phyloP scores from a whole-genome alignment of 2,329 filamentous ascomycete species.

The Penicillium janthinellum region DNA sequence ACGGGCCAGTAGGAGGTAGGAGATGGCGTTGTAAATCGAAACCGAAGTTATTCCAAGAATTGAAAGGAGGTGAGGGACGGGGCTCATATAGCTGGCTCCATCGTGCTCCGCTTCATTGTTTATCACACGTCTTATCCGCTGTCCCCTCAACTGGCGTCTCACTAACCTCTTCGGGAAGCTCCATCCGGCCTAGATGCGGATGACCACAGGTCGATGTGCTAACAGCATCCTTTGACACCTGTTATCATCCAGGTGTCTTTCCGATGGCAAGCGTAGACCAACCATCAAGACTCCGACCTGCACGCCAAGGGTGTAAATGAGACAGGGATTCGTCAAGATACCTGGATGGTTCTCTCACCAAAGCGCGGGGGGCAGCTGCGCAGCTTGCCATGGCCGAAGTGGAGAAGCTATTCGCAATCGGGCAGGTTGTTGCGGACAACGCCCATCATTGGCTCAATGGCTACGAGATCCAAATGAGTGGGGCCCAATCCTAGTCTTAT shows the following conservation, averaged over 20 bases:
- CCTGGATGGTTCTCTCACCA: background rate
- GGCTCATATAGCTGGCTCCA: conserved; percentile 23
- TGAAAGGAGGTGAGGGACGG: conserved; percentile 4
- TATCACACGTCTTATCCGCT: conserved; percentile 17
- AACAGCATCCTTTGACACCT: background rate
- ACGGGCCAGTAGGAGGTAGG: conserved; percentile 8
- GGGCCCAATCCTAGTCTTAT: conserved; percentile 9
- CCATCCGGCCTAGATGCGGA: conserved; percentile 19
- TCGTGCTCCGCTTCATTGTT: conserved; percentile 9
- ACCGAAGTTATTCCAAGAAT: conserved; percentile 4
- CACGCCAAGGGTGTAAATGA: background rate
- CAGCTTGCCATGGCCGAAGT: conserved; percentile 2
- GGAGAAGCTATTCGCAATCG: conserved; percentile 18
- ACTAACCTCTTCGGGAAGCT: conserved; percentile 28
- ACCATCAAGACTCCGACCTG: background rate
- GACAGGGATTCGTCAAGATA: background rate
- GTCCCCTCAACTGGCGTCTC: background rate
- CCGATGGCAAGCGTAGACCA: conserved; percentile 4
- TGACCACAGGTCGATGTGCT: background rate
- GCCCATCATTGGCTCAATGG: conserved; percentile 17
- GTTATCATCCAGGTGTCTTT: background rate
- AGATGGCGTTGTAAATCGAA: conserved; percentile 4
- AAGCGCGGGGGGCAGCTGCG: conserved; percentile 13
- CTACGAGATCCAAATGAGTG: background rate
- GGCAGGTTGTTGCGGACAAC: conserved; percentile 22